Conservation (phyloP, 2,329 filamentous ascomycete species). For the Elsinoe arachidis region DNA sequence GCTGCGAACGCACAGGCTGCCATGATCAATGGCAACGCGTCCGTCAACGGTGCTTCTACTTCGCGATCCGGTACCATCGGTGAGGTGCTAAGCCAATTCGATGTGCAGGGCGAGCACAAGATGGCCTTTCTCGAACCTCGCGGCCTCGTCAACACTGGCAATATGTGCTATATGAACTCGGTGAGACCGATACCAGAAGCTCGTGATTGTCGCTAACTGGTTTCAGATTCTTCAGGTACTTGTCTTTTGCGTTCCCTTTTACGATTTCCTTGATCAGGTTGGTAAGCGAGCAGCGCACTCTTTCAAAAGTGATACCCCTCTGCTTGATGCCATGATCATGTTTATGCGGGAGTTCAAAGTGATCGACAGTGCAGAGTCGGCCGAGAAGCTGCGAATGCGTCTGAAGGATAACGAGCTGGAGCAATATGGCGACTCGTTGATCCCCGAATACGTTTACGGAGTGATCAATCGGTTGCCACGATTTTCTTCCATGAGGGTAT, state of each 20-base stretch:
- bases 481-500: slow-evolving; percentile 84
- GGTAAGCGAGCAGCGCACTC: slow-evolving; percentile 75
- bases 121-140: slow-evolving; percentile 82
- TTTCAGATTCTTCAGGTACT: slow-evolving; percentile 83
- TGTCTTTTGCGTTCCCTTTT: slow-evolving; percentile 88
- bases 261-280: slow-evolving; percentile 82
- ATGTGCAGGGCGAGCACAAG: slow-evolving; percentile 55
- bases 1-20: slow-evolving; percentile 23
- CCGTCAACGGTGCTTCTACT: slow-evolving; percentile 19
- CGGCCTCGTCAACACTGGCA: slow-evolving; percentile 91
- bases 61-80: slow-evolving; percentile 56
- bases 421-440: slow-evolving; percentile 83
- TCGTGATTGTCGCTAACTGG: slow-evolving; percentile 25
- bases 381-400: slow-evolving; percentile 62
- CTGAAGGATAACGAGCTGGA: slow-evolving; percentile 79
- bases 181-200: slow-evolving; percentile 46
- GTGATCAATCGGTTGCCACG: slow-evolving; percentile 78
- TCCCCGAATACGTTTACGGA: slow-evolving; percentile 90
- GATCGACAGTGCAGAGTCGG: slow-evolving; percentile 67
- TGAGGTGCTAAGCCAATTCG: slow-evolving; percentile 68
- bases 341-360: slow-evolving; percentile 89
- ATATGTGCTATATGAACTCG: slow-evolving; percentile 99
- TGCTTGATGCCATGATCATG: slow-evolving; percentile 94
- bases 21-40: slow-evolving; percentile 24
- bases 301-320: slow-evolving; percentile 89